Percentiles rank a stretch among this genome's conserved stretches.
Conservation (phyloP, 495 filamentous ascomycete genomes). For the Trichoderma gamsii region DNA sequence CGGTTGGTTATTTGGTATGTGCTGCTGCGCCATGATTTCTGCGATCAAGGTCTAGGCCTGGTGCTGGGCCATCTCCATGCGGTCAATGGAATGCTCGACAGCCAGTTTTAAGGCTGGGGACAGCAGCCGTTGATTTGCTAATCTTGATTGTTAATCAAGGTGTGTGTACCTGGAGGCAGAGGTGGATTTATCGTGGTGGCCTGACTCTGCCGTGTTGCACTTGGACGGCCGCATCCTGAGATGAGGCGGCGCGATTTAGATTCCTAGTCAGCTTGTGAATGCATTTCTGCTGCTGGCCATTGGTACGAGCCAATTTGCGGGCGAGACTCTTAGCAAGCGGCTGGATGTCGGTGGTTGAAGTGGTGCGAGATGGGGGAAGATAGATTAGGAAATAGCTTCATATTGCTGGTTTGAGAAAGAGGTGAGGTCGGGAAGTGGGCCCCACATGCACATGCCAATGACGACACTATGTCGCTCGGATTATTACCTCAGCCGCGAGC, state of each 20-base stretch:
- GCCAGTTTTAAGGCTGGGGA: background rate
- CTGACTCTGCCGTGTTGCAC: too few species aligned
- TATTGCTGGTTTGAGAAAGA: too few species aligned
- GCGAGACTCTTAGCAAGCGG: too few species aligned
- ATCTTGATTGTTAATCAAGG: too few species aligned
- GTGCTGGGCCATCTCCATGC: background rate
- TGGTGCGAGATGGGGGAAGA: too few species aligned
- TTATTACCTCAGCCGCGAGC: background rate
- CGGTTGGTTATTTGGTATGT: conserved; percentile 11
- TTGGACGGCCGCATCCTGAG: too few species aligned
- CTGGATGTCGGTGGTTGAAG: too few species aligned
- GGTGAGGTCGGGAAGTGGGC: background rate
- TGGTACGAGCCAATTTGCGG: too few species aligned
- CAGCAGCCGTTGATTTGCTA: background rate
- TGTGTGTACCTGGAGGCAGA: background rate
- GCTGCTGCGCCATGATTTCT: conserved; percentile 1
- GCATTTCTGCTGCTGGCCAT: too few species aligned
- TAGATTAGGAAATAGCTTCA: too few species aligned
- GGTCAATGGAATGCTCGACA: background rate
- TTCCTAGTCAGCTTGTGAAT: too few species aligned
- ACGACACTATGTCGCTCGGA: background rate
- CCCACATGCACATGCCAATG: conserved; percentile 11
- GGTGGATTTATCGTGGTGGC: background rate
- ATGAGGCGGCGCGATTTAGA: too few species aligned
- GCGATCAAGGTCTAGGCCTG: background rate